These are phyloP conservation scores for Lentinula aciculospora DNA, from an alignment of 768 basidiomycete species.

Conservation along the genomic window DNA sequence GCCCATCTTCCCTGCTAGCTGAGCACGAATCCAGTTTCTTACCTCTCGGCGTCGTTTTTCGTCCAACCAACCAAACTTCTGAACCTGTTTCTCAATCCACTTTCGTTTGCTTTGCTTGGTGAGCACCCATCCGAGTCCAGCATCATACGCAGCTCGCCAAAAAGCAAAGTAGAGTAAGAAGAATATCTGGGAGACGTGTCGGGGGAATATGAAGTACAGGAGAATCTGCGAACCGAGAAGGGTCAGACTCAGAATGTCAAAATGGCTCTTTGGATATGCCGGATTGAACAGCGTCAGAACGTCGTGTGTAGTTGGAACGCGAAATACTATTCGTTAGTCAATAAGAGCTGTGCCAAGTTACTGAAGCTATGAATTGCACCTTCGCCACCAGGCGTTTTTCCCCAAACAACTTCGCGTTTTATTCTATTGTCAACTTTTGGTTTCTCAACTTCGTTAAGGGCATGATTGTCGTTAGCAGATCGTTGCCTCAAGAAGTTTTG, in stretches of 20 bases:
- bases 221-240: constrained; percentile 72
- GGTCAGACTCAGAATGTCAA: constrained; percentile 82
- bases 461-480: not conserved
- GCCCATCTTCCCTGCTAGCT: constrained; percentile 91
- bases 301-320: constrained; percentile 89
- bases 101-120: constrained; percentile 93
- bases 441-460: constrained; percentile 18
- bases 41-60: constrained; percentile 52
- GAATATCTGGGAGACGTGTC: constrained; percentile 48
- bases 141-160: constrained; percentile 91
- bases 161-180: constrained; percentile 90
- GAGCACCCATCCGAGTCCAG: constrained; percentile 89
- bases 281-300: constrained; percentile 86
- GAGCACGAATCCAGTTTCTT: constrained; percentile 78
- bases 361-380: constrained; percentile 35
- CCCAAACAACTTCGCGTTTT: constrained; percentile 72
- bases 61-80: constrained; percentile 87
- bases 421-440: not conserved
- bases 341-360: constrained; percentile 3
- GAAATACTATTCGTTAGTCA: constrained; percentile 60
- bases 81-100: constrained; percentile 85
- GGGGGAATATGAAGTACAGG: constrained; percentile 66
- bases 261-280: constrained; percentile 76
- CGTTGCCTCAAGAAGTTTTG: constrained; percentile 10
- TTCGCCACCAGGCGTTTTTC: constrained; percentile 78